Conservation (phyloP, 352 stramenopile species). For the Pythium sp. region DNA sequence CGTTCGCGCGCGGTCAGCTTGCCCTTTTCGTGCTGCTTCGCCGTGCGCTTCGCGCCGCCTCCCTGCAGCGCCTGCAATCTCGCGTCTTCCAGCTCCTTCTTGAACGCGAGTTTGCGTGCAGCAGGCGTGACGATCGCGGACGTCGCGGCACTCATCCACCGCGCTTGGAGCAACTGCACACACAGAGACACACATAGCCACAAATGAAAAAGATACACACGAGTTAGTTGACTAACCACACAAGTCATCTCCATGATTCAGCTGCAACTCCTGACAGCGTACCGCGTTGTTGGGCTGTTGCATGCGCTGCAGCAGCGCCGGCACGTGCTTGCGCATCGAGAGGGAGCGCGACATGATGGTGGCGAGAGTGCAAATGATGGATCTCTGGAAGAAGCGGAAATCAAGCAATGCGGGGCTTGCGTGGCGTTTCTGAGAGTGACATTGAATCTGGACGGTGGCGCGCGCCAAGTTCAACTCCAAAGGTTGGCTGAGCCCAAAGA, state of each 20-base stretch:
- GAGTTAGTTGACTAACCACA: background rate
- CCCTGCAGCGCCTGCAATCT: slow-evolving; percentile 47
- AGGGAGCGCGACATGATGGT: slow-evolving; percentile 9
- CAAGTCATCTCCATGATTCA: background rate
- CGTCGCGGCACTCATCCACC: slow-evolving; percentile 42
- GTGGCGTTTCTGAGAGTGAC: slow-evolving; percentile 1
- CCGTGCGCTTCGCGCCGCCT: slow-evolving; percentile 33
- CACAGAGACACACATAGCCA: background rate
- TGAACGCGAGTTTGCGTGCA: slow-evolving; percentile 67
- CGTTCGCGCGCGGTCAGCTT: slow-evolving; percentile 97
- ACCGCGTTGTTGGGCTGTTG: slow-evolving; percentile 9
- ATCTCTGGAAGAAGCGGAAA: slow-evolving; percentile 2
- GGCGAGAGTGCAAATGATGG: background rate
- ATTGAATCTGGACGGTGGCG: background rate
- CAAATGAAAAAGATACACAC: background rate
- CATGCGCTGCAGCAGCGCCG: slow-evolving; percentile 12
- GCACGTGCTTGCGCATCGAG: slow-evolving; percentile 11
- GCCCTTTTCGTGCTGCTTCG: slow-evolving; percentile 93
- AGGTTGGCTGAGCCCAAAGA: background rate
- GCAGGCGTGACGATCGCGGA: slow-evolving; percentile 45
- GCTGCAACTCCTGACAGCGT: background rate
- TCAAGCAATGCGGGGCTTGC: background rate
- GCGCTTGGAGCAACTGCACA: slow-evolving; percentile 20
- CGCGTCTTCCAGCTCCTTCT: slow-evolving; percentile 68
- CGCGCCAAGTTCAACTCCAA: background rate